Base-by-base conservation (phyloP, 345 rosid species). In the Eucalyptus lansdowneana region DNA sequence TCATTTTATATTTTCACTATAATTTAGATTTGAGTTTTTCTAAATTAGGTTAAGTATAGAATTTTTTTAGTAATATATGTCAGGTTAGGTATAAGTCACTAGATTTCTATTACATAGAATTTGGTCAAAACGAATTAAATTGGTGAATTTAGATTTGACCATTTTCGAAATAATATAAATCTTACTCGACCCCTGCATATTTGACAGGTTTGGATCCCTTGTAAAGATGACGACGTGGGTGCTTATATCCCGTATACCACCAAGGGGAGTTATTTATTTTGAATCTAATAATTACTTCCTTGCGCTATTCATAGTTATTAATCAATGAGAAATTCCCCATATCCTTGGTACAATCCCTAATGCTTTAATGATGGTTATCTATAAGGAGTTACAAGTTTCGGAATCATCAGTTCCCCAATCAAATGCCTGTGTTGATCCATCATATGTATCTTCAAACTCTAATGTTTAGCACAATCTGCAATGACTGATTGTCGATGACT, bases 91-190 rank as follows among this genome's bases (percentile, higher is more conserved):
- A 53, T 53, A 19, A 53, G 11, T 53, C 1, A 19, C 24, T 53
- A 53, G 0, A 53, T 19, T 19, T 53, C 0, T 53, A 53, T 19
- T 53, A 0, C 2, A 3, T 53, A 53, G 11, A 53, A 53, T 53
- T 19, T 53, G 10, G 5, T 8, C 5, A 21, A 53, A 19, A 21
- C 1, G 2, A 53, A 53, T 53, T 19, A 53, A 53, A 53, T 19
- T 8, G 24, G 5, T 19, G 2, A 8, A 53, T 53, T 19, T 53
- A 53, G 5, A 53, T 53, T 19, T 53, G 58, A 53, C 58, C 58
- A 53, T 53, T 19, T 53, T 19, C 2, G 11, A 8, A 0, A 8
- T 19, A 1, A 19, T 0, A 17, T 0, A 8, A 53, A 17, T 51
- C 58, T 53, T 53, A 21, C 58, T 21, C 2, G 11, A 19, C 25